A percentile compares a stretch with the other conserved stretches of the same genome.
Evolutionary conservation across 345 rosid genomes (phyloP).

Genomic region (Excoecaria agallocha): DNA sequence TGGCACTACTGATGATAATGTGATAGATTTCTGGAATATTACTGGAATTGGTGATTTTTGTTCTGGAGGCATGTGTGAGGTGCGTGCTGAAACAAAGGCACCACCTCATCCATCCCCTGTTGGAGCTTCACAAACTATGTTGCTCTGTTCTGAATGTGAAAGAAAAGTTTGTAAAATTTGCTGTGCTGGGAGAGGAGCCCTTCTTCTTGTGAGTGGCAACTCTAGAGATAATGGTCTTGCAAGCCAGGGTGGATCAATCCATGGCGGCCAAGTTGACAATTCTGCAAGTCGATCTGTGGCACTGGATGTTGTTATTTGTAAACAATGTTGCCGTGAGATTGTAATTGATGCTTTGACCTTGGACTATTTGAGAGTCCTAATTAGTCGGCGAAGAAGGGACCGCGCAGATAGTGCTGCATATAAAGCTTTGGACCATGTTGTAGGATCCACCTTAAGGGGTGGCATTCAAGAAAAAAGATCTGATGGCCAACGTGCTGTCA

Average conservation of each 20-base stretch:
- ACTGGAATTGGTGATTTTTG: slow-evolving; percentile 60
- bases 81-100: slow-evolving; percentile 54
- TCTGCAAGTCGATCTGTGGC: slow-evolving; percentile 47
- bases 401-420: slow-evolving; percentile 65
- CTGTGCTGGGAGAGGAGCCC: slow-evolving; percentile 91
- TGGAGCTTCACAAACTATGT: slow-evolving; percentile 42
- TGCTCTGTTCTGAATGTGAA: slow-evolving; percentile 63
- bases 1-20: slow-evolving; percentile 50
- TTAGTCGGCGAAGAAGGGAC: slow-evolving; percentile 67
- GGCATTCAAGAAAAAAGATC: slow-evolving; percentile 39
- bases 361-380: slow-evolving; percentile 82
- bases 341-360: slow-evolving; percentile 75
- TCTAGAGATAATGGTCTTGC: slow-evolving; percentile 52
- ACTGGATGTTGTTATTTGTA: slow-evolving; percentile 64
- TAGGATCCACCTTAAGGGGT: slow-evolving; percentile 47
- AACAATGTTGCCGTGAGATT: slow-evolving; percentile 61
- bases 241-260: slow-evolving; percentile 59
- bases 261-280: slow-evolving; percentile 54
- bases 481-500: slow-evolving; percentile 30
- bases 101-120: slow-evolving; percentile 34
- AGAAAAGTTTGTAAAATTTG: slow-evolving; percentile 81
- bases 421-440: slow-evolving; percentile 60
- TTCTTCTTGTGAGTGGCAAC: slow-evolving; percentile 50
- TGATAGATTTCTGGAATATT: slow-evolving; percentile 81
- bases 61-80: slow-evolving; percentile 64